These are phyloP conservation scores for Alternaria arbusti DNA, from an alignment of 2,329 filamentous ascomycete genomes.

Conservation along the genomic window DNA sequence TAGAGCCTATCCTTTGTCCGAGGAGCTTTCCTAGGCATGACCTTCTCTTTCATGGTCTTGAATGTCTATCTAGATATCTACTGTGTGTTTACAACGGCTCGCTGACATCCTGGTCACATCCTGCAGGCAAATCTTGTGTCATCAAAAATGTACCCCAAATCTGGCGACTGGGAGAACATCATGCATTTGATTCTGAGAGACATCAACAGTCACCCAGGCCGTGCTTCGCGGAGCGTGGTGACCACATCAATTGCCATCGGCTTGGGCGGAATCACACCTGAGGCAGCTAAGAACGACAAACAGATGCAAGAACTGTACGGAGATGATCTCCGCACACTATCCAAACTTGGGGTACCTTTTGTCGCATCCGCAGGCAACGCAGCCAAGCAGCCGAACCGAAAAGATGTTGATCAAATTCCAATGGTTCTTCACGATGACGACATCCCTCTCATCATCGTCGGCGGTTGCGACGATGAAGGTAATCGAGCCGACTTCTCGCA, in stretches of 20 bases:
- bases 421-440: not conserved
- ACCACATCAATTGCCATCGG: not conserved
- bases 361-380: fast-evolving
- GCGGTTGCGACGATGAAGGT: fast-evolving
- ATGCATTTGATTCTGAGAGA: not conserved
- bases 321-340: fast-evolving
- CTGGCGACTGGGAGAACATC: not conserved
- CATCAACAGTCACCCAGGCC: fast-evolving
- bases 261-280: not conserved
- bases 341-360: not conserved
- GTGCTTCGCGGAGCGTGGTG: not conserved
- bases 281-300: not conserved
- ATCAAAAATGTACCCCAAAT: too few relatives aligned
- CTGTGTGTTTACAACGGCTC: too few relatives aligned
- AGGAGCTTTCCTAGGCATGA: too few relatives aligned
- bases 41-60: too few relatives aligned
- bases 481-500: not conserved
- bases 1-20: too few relatives aligned
- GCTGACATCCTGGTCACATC: too few relatives aligned
- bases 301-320: fast-evolving
- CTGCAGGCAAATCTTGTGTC: too few relatives aligned
- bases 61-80: too few relatives aligned
- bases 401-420: not conserved
- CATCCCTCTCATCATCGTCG: not conserved
- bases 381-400: fast-evolving